These are phyloP conservation scores for Lactuca sativa DNA, from an alignment of 129 eudicot genomes.

Conservation along the genomic window DNA sequence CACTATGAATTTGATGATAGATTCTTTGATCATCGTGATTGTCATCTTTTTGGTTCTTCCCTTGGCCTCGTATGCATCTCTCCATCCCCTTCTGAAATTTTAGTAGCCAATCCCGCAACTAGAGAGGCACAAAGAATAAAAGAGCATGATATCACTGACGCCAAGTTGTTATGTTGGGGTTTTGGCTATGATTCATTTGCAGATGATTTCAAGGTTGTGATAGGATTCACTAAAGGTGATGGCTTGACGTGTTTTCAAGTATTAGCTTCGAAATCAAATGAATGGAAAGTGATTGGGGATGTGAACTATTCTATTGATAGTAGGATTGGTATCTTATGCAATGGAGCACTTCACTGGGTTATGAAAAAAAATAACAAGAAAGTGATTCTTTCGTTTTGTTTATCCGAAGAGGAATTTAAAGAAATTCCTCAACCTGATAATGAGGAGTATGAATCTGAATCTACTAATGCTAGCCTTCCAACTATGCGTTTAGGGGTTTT, in stretches of 20 bases:
- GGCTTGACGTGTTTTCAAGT: neutral
- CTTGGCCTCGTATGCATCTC: slow-evolving; percentile 14
- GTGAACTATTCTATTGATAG: neutral
- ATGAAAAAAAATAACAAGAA: neutral
- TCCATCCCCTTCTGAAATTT: neutral
- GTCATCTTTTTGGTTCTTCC: slow-evolving; percentile 11
- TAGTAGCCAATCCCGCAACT: neutral
- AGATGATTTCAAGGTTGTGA: neutral
- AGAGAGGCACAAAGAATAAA: neutral
- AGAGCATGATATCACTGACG: neutral
- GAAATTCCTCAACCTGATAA: slow-evolving; percentile 9
- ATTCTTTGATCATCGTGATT: neutral
- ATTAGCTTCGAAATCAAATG: slow-evolving; percentile 4
- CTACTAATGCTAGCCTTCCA: neutral
- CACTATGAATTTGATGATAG: too few relatives aligned
- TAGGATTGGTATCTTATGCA: neutral
- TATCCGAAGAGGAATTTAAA: neutral
- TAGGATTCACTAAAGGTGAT: neutral
- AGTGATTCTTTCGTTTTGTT: neutral
- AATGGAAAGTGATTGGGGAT: slow-evolving; percentile 3
- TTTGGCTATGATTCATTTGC: slow-evolving; percentile 6
- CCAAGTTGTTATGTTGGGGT: slow-evolving; percentile 1
- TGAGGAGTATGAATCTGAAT: neutral
- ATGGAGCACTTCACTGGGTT: slow-evolving; percentile 1
- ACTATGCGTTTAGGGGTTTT: neutral